These are phyloP conservation scores for Vitis rupestris DNA, from an alignment of 164 flowering plant genomes.

Conservation along the genomic window DNA sequence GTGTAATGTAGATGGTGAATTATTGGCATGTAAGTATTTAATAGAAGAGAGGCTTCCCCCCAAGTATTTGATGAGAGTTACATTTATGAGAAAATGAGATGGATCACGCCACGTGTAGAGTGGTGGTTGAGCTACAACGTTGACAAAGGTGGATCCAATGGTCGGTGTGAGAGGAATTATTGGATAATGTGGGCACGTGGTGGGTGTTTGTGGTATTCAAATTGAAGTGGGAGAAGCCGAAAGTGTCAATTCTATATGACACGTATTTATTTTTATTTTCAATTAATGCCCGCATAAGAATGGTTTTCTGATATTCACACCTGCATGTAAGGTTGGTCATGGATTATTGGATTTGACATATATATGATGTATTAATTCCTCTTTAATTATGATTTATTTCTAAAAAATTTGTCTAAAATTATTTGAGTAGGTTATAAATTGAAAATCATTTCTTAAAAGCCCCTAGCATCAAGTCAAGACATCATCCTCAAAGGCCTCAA, in stretches of 20 bases:
- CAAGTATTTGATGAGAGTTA: too few species aligned
- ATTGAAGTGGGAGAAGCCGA: conserved; percentile 1
- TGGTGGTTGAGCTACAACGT: conserved; percentile 62
- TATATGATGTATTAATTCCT: too few species aligned
- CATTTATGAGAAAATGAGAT: not conserved
- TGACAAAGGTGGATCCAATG: conserved; percentile 33
- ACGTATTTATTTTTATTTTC: conserved; percentile 7
- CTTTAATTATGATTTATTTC: too few species aligned
- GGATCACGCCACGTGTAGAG: conserved; percentile 27
- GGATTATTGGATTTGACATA: too few species aligned
- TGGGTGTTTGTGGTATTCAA: conserved; percentile 4
- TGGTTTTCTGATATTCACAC: too few species aligned
- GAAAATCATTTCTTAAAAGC: too few species aligned
- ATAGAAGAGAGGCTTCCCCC: not conserved
- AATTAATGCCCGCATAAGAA: not conserved
- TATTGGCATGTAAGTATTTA: not conserved
- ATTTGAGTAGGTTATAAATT: too few species aligned
- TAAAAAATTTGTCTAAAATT: too few species aligned
- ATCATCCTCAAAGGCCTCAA: too few species aligned
- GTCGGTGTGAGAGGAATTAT: conserved; percentile 28
- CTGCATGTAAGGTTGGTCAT: too few species aligned
- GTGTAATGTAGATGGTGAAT: not conserved
- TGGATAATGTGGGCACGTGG: conserved; percentile 25
- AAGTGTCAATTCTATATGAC: conserved; percentile 1
- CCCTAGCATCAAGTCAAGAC: too few species aligned